Conservation (phyloP, 768 basidiomycete genomes). For the Cyclocybe cylindracea region DNA sequence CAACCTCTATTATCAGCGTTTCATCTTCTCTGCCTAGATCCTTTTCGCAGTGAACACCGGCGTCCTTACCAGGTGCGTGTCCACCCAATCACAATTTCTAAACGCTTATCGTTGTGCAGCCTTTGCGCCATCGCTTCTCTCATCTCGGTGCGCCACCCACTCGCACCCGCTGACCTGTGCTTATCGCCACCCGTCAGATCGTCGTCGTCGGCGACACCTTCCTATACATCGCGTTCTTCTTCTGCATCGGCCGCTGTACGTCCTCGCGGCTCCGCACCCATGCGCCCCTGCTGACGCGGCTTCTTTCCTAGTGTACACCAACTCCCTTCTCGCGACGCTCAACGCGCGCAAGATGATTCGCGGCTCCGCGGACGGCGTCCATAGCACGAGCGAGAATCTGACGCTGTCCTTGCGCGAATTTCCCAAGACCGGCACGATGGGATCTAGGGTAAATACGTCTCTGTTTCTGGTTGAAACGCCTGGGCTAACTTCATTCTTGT, state of each 20-base stretch:
- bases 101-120: constrained; percentile 25
- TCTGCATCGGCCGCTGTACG: constrained; percentile 59
- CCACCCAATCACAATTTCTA: background rate
- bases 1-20: background rate
- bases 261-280: constrained; percentile 7
- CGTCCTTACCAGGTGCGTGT: constrained; percentile 35
- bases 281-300: background rate
- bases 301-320: constrained; percentile 49
- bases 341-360: constrained; percentile 55
- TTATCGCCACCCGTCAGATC: constrained; percentile 36
- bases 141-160: constrained; percentile 40
- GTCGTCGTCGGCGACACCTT: constrained; percentile 46
- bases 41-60: constrained; percentile 46
- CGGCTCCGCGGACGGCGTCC: constrained; percentile 35
- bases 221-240: constrained; percentile 62
- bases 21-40: constrained; percentile 27
- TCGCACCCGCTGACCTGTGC: background rate
- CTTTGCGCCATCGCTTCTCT: constrained; percentile 57
- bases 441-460: constrained; percentile 29
- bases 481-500: background rate
- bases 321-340: constrained; percentile 60
- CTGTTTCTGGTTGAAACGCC: background rate
- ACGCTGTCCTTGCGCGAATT: constrained; percentile 41
- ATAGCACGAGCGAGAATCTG: constrained; percentile 41
- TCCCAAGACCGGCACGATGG: constrained; percentile 29